Evolutionary conservation across 257 asterid species (phyloP).

Genomic region (Solanum sejunctum): DNA sequence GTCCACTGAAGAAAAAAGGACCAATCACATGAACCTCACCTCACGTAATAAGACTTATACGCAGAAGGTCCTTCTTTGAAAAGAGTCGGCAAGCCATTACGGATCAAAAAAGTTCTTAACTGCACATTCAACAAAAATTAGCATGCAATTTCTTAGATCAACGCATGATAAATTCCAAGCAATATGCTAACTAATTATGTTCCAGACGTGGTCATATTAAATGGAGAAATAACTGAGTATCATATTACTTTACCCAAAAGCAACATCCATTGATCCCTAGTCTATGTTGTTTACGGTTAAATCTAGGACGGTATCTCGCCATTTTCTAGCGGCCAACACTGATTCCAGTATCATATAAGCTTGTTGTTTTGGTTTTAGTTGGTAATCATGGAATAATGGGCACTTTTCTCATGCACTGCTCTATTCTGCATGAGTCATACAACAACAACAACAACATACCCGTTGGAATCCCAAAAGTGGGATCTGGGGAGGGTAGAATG

Average conservation of each 20-base stretch:
- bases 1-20: background rate
- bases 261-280: background rate
- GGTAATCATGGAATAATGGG: background rate
- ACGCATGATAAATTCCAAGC: background rate
- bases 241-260: background rate
- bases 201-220: background rate
- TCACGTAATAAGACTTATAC: slow-evolving; percentile 77
- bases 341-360: background rate
- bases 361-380: background rate
- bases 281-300: background rate
- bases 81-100: slow-evolving; percentile 84
- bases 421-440: background rate
- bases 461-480: too few species aligned
- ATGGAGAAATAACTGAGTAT: background rate
- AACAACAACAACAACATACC: background rate
- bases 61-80: slow-evolving; percentile 90
- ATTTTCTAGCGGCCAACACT: background rate
- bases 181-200: background rate
- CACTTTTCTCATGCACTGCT: background rate
- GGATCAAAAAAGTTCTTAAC: slow-evolving; percentile 81
- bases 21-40: slow-evolving; percentile 28
- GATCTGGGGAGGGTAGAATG: too few species aligned
- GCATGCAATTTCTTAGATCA: background rate
- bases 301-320: background rate
- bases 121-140: slow-evolving; percentile 17